phyloP scores from a whole-genome alignment of 225 moss, liverwort and hornwort species.

The Physcomitrium patens region DNA sequence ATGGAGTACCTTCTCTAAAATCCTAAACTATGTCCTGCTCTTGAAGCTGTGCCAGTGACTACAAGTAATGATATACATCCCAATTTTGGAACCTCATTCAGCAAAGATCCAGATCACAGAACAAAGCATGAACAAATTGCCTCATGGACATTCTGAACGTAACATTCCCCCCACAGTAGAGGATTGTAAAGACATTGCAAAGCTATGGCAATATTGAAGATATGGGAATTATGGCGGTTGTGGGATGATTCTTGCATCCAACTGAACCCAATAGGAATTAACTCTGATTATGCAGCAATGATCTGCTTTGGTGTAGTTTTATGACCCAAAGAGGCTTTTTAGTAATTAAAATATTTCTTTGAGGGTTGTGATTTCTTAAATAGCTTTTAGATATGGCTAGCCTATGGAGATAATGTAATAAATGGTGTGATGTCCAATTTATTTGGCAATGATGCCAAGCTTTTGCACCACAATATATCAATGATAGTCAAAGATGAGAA shows the following conservation, averaged over 20 bases:
- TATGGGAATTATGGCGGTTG: slow-evolving; percentile 11
- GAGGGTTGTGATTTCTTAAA: background rate
- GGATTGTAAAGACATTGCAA: background rate
- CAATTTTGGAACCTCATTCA: background rate
- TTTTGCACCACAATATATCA: no score
- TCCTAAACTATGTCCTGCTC: slow-evolving; percentile 20
- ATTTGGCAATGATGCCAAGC: no score
- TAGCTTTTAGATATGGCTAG: slow-evolving; percentile 23
- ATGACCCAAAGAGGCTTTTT: slow-evolving; percentile 16
- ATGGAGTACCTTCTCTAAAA: background rate
- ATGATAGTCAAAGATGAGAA: no score
- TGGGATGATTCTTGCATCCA: background rate
- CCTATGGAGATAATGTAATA: slow-evolving; percentile 14
- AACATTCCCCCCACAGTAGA: slow-evolving; percentile 12
- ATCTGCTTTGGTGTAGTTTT: slow-evolving; percentile 31
- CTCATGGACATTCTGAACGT: slow-evolving; percentile 1
- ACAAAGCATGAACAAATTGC: background rate
- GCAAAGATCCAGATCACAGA: slow-evolving; percentile 17
- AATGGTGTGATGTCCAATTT: no score
- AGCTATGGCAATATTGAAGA: slow-evolving; percentile 22
- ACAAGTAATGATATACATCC: background rate
- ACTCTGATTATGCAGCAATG: background rate
- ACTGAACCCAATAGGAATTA: slow-evolving; percentile 25
- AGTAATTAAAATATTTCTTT: slow-evolving; percentile 13
- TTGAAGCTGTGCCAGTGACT: slow-evolving; percentile 27